Conservation (phyloP, 257 asterid species). For the Ballota nigra region DNA sequence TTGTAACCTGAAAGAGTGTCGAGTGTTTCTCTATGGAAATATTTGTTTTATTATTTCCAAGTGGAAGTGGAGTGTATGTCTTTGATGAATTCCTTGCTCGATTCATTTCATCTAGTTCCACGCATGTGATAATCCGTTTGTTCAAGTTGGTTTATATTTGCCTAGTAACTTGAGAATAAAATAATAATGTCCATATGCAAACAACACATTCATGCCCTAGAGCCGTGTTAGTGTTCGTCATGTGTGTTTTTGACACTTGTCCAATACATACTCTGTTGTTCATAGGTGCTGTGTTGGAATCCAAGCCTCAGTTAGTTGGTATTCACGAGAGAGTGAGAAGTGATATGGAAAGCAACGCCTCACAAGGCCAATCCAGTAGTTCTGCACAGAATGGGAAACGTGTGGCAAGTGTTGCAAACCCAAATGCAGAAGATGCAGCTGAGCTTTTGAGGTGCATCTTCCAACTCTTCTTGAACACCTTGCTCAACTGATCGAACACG, state of each 20-base stretch:
- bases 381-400: constrained; percentile 62
- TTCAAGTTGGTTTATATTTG: neutral
- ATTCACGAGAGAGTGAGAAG: constrained; percentile 95
- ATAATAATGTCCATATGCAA: neutral
- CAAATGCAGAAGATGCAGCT: constrained; percentile 79
- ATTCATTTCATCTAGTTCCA: constrained; percentile 3
- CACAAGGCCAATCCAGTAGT: constrained; percentile 35
- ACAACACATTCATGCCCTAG: neutral
- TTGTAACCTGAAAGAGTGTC: neutral
- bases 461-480: neutral
- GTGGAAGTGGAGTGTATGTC: neutral
- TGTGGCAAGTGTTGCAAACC: constrained; percentile 56
- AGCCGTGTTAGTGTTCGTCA: neutral
- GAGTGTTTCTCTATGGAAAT: neutral
- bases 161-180: neutral
- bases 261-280: neutral
- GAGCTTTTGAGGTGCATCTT: constrained; percentile 70
- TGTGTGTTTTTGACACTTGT: neutral
- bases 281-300: constrained; percentile 77
- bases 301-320: constrained; percentile 82
- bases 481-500: neutral
- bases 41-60: neutral
- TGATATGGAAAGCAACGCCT: constrained; percentile 48
- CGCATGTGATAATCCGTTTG: neutral
- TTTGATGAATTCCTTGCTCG: neutral